Evolutionary conservation across 371 early-diverging fungal genomes (phyloP), one percentile per base, ranked within the genome.

Genomic region (Mucor mucedo): DNA sequence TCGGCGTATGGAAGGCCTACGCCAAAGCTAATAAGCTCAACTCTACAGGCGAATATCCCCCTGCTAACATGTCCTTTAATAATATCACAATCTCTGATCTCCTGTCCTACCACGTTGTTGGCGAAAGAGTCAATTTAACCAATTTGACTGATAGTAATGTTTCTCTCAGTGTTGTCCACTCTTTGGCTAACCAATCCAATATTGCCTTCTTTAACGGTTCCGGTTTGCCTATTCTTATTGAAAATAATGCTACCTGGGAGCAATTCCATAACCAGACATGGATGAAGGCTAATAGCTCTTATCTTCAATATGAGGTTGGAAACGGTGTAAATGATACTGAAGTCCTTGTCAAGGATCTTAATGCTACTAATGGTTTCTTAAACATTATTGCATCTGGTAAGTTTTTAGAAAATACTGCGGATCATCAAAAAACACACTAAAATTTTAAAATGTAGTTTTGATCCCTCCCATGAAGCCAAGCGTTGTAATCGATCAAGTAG

Each of bases 351-450:
- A 59, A 60, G 10, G 76, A 80, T 64, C 65, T 80, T 27, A 54
- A 63, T 2, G 73, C 77, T 11, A 68, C 71, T 10, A 80, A 80
- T 58, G 80, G 80, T 29, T 65, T 71, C 32, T 48, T 75, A 11
- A 77, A 80, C 44, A 45, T 79, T 6, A 73, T 79, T 63, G 64
- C 72, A 29, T 49, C 63, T 35, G 62, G 79, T 75, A 54, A 47
- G 29, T 8, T 5, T 42, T 32, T 5, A 14, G 6, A 8, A 0
- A 3, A 11, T 29, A 0, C 4, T 13, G 11, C 42, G 2, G 6
- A 11, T 4, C 14, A 11, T 16, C 13, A 28, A 29, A 40, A 40
- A 8, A 30, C 14, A 60, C 3, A 47, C 32, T 13, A 21, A 5
- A 42, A 7, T 5, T 35, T 10, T 9, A 16, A 1, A 38, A 1